These are phyloP conservation scores for Rhizophlyctis rosea DNA, from an alignment of 192 early-diverging fungal genomes.

Conservation along the genomic window DNA sequence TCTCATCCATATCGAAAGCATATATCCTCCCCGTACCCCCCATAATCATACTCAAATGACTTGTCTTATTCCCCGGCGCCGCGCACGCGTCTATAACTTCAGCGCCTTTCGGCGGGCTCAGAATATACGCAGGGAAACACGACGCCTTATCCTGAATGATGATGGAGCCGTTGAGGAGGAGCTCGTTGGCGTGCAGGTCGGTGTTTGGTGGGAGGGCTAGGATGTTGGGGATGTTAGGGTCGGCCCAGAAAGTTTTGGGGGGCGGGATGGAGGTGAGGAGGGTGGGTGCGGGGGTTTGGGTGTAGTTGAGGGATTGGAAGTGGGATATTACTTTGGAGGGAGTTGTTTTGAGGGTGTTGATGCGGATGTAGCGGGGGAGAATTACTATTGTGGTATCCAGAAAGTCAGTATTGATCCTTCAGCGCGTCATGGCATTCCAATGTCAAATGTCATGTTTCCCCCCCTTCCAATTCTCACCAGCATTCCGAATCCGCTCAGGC, in stretches of 20 bases:
- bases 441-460: too few species aligned
- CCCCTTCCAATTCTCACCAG: background rate
- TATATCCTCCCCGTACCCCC: slow-evolving; percentile 79
- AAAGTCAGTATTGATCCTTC: slow-evolving; percentile 5
- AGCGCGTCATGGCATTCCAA: too few species aligned
- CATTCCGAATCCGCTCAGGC: slow-evolving; percentile 49
- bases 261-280: too few species aligned
- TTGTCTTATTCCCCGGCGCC: slow-evolving; percentile 95
- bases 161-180: slow-evolving; percentile 71
- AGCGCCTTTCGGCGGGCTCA: slow-evolving; percentile 52
- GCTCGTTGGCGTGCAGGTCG: slow-evolving; percentile 82
- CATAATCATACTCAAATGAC: slow-evolving; percentile 87
- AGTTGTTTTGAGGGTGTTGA: slow-evolving; percentile 77
- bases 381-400: slow-evolving; percentile 38
- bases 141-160: slow-evolving; percentile 91
- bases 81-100: slow-evolving; percentile 93
- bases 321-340: slow-evolving; percentile 63
- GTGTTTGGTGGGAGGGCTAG: slow-evolving; percentile 82
- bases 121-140: slow-evolving; percentile 88
- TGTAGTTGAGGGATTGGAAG: too few species aligned
- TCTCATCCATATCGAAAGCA: slow-evolving; percentile 86
- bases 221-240: slow-evolving; percentile 77
- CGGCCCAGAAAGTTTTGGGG: slow-evolving; percentile 44
- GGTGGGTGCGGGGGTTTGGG: too few species aligned
- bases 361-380: slow-evolving; percentile 81